A percentile compares a stretch with the other conserved stretches of the same genome.
phyloP scores from a whole-genome alignment of 805 yeast species.

The Yarrowia yakushimensis region DNA sequence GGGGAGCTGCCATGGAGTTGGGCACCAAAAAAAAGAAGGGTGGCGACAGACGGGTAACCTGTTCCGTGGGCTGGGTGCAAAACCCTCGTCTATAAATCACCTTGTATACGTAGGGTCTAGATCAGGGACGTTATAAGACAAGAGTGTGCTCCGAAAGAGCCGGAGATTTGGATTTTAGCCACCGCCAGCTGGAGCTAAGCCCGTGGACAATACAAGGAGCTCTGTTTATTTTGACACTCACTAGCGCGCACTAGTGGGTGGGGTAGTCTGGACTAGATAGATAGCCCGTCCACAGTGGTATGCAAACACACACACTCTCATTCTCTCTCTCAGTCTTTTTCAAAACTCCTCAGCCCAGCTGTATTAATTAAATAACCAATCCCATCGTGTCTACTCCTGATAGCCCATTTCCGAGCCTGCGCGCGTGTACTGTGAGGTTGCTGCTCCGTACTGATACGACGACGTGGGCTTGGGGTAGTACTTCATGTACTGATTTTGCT shows the following conservation, averaged over 20 bases:
- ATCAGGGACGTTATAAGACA: neutral
- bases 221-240: neutral
- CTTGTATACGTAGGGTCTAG: neutral
- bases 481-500: slow-evolving; percentile 25
- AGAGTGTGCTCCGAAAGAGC: neutral
- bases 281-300: neutral
- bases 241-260: neutral
- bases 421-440: neutral
- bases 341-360: slow-evolving; percentile 21
- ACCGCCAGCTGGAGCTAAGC: neutral
- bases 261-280: neutral
- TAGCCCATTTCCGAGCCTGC: slow-evolving; percentile 11
- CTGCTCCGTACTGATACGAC: slow-evolving; percentile 14
- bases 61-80: neutral
- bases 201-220: neutral
- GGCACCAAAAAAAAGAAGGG: neutral
- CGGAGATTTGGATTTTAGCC: slow-evolving; percentile 7
- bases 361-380: slow-evolving; percentile 1
- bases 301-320: neutral
- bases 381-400: slow-evolving; percentile 1
- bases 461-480: slow-evolving; percentile 21
- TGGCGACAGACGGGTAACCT: neutral
- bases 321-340: neutral
- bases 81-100: neutral
- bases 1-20: neutral